Evolutionary conservation across 441 rosid genomes (phyloP).

Genomic region (Erysimum pusillum): DNA sequence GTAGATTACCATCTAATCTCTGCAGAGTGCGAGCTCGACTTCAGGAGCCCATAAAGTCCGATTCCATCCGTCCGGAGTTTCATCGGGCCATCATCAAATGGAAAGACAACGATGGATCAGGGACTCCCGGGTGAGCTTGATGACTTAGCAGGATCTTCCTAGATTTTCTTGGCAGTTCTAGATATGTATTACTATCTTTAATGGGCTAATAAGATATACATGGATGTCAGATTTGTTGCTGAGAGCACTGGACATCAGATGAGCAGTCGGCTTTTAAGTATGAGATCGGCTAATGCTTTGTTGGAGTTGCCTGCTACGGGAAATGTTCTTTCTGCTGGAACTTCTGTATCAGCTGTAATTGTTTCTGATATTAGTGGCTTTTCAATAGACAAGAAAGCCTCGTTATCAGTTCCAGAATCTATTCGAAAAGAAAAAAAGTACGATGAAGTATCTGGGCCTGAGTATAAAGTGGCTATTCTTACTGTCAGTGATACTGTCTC

Average conservation of each 20-base stretch:
- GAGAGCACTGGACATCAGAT: constrained; percentile 94
- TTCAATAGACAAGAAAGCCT: constrained; percentile 39
- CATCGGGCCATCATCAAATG: constrained; percentile 82
- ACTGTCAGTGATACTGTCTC: constrained; percentile 97
- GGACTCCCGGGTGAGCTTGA: constrained; percentile 76
- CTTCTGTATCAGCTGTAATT: constrained; percentile 71
- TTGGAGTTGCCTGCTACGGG: constrained; percentile 85
- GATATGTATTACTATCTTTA: background rate
- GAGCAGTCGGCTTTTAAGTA: constrained; percentile 93
- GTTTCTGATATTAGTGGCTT: constrained; percentile 65
- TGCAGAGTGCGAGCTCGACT: constrained; percentile 80
- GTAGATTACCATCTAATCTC: constrained; percentile 22
- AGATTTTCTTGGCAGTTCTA: constrained; percentile 14
- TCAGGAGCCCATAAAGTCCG: constrained; percentile 73
- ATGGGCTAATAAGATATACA: constrained; percentile 21
- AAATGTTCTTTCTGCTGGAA: constrained; percentile 71
- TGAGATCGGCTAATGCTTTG: constrained; percentile 95
- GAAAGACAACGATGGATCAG: constrained; percentile 86
- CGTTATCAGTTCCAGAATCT: constrained; percentile 50
- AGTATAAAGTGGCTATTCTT: constrained; percentile 73
- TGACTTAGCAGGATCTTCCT: background rate
- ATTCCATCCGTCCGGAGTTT: constrained; percentile 71
- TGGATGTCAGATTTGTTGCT: constrained; percentile 80
- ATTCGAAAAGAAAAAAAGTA: constrained; percentile 46
- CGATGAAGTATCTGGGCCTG: constrained; percentile 43